Evolutionary conservation across 805 yeast species (phyloP).

Genomic region (Zygoascus ofunaensis): DNA sequence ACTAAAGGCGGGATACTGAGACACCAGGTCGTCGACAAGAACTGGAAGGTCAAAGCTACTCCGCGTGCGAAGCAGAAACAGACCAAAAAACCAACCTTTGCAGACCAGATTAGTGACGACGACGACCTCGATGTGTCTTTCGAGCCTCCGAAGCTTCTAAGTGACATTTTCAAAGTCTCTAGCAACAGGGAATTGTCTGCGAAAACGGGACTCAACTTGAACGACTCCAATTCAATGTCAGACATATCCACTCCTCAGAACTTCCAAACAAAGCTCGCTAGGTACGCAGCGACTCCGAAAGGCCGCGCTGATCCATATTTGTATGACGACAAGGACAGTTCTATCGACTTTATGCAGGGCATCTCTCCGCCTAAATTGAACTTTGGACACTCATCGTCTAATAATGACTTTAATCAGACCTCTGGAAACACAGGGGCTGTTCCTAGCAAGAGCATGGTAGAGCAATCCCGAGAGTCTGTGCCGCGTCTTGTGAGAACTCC

Average conservation of each 20-base stretch:
- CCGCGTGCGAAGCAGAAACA: slow-evolving; percentile 15
- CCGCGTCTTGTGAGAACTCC: slow-evolving; percentile 15
- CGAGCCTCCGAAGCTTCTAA: slow-evolving; percentile 6
- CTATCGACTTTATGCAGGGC: slow-evolving; percentile 14
- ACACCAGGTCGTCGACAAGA: slow-evolving; percentile 28
- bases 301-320: slow-evolving; percentile 2
- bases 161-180: slow-evolving; percentile 1
- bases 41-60: slow-evolving; percentile 30
- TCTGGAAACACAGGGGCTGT: not conserved
- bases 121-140: slow-evolving; percentile 6
- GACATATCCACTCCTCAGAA: slow-evolving; percentile 5
- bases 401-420: not conserved
- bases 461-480: not conserved
- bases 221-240: not conserved
- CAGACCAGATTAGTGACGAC: not conserved
- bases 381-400: slow-evolving; percentile 6
- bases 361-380: slow-evolving; percentile 21
- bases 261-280: slow-evolving; percentile 1
- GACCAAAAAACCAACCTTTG: slow-evolving; percentile 1
- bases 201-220: not conserved
- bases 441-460: not conserved
- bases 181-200: not conserved
- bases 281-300: slow-evolving; percentile 11
- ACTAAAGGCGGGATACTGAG: slow-evolving; percentile 14
- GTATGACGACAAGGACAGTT: slow-evolving; percentile 6